Conservation (phyloP, 768 basidiomycete genomes). For the Mycena albidolilacea region DNA sequence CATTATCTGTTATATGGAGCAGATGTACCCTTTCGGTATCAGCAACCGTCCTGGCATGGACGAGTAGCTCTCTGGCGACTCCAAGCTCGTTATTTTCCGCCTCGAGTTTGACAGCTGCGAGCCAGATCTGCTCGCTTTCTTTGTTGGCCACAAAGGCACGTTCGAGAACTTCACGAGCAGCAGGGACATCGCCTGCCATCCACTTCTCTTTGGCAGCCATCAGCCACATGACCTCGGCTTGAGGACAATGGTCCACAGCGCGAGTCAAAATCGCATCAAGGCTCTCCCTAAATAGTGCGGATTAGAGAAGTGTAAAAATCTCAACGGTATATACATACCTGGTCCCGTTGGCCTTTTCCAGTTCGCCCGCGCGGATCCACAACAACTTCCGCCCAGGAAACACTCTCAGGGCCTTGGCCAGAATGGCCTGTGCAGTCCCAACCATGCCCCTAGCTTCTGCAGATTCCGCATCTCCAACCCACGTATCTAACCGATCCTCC, state of each 20-base stretch:
- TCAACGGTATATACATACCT: slow-evolving; percentile 57
- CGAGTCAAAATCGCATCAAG: slow-evolving; percentile 85
- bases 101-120: slow-evolving; percentile 97
- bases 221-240: slow-evolving; percentile 96
- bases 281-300: slow-evolving; percentile 68
- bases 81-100: slow-evolving; percentile 94
- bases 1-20: neutral
- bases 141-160: slow-evolving; percentile 95
- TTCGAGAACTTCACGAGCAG: slow-evolving; percentile 91
- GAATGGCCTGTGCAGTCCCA: slow-evolving; percentile 88
- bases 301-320: slow-evolving; percentile 8
- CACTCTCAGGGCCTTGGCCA: slow-evolving; percentile 92
- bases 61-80: slow-evolving; percentile 88
- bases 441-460: slow-evolving; percentile 82
- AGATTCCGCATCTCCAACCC: slow-evolving; percentile 92
- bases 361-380: slow-evolving; percentile 93
- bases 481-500: slow-evolving; percentile 72
- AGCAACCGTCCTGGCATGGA: slow-evolving; percentile 90
- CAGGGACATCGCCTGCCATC: slow-evolving; percentile 88
- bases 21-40: slow-evolving; percentile 87
- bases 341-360: slow-evolving; percentile 93
- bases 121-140: slow-evolving; percentile 97
- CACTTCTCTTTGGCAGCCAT: slow-evolving; percentile 99
- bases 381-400: slow-evolving; percentile 89
- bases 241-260: slow-evolving; percentile 93